Conservation (phyloP, 1,139 yeast genomes). For the Candida albicans region DNA sequence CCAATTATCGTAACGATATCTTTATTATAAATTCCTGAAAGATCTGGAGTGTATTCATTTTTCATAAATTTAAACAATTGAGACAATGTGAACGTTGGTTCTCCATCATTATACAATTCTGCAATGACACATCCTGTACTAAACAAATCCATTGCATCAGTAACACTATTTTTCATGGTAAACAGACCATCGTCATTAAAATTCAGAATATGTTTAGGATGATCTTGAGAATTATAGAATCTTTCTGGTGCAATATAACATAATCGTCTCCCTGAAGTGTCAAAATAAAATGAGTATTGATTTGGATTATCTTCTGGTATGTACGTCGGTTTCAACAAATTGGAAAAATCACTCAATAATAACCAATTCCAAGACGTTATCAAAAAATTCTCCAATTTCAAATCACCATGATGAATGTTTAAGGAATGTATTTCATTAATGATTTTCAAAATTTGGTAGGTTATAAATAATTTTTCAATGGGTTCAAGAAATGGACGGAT, state of each 20-base stretch:
- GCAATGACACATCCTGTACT: constrained; percentile 91
- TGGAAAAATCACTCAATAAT: constrained; percentile 77
- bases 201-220: constrained; percentile 18
- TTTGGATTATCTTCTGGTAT: constrained; percentile 94
- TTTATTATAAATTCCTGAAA: constrained; percentile 53
- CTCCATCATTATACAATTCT: constrained; percentile 83
- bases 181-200: constrained; percentile 31
- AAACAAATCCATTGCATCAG: constrained; percentile 81
- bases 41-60: constrained; percentile 63
- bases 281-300: constrained; percentile 90
- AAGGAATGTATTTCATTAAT: constrained; percentile 62
- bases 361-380: constrained; percentile 92
- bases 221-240: constrained; percentile 45
- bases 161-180: constrained; percentile 36
- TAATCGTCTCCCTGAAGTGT: constrained; percentile 79
- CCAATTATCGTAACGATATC: constrained; percentile 46
- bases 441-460: constrained; percentile 70
- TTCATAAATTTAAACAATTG: constrained; percentile 81
- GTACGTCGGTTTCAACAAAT: constrained; percentile 72
- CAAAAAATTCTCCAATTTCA: constrained; percentile 84
- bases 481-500: constrained; percentile 84
- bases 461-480: constrained; percentile 80
- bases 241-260: constrained; percentile 97
- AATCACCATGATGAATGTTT: constrained; percentile 80
- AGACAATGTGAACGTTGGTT: constrained; percentile 81